These are phyloP conservation scores for Myriangium duriaei DNA, from an alignment of 2,329 filamentous ascomycete genomes.

Conservation along the genomic window DNA sequence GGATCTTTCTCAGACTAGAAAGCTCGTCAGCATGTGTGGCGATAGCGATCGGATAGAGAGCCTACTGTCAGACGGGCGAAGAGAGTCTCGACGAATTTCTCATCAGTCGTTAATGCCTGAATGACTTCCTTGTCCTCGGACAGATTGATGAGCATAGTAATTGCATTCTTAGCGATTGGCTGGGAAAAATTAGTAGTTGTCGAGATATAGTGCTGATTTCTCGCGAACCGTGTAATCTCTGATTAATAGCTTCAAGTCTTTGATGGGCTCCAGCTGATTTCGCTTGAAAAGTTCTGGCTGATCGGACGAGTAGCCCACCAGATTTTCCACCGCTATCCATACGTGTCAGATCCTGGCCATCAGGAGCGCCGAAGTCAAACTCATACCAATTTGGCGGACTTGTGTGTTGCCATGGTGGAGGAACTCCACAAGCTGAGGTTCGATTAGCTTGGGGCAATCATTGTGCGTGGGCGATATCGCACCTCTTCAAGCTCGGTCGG, in stretches of 20 bases:
- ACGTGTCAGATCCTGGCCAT: background rate
- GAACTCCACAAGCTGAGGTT: constrained; percentile 70
- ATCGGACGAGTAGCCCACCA: constrained; percentile 69
- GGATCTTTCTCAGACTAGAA: constrained; percentile 57
- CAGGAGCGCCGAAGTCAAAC: constrained; percentile 6
- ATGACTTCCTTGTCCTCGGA: constrained; percentile 66
- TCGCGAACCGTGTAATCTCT: constrained; percentile 61
- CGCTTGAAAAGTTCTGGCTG: constrained; percentile 75
- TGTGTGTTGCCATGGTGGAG: constrained; percentile 85
- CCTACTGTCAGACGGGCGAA: constrained; percentile 62
- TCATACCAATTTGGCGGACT: constrained; percentile 64
- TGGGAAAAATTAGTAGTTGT: constrained; percentile 25
- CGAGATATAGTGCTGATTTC: constrained; percentile 31
- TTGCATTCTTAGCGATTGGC: constrained; percentile 83
- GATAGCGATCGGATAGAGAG: constrained; percentile 30
- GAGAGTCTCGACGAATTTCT: constrained; percentile 65
- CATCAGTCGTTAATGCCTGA: constrained; percentile 59
- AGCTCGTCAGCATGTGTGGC: constrained; percentile 17
- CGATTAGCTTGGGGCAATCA: constrained; percentile 2
- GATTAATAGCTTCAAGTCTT: constrained; percentile 75
- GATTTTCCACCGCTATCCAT: constrained; percentile 60
- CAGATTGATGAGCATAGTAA: constrained; percentile 82
- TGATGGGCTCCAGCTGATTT: constrained; percentile 63
- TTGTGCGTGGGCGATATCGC: constrained; percentile 4
- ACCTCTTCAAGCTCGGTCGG: constrained; percentile 40